Base-by-base conservation (phyloP, 2,329 filamentous ascomycete species). In the Verticillium nonalfalfae region DNA sequence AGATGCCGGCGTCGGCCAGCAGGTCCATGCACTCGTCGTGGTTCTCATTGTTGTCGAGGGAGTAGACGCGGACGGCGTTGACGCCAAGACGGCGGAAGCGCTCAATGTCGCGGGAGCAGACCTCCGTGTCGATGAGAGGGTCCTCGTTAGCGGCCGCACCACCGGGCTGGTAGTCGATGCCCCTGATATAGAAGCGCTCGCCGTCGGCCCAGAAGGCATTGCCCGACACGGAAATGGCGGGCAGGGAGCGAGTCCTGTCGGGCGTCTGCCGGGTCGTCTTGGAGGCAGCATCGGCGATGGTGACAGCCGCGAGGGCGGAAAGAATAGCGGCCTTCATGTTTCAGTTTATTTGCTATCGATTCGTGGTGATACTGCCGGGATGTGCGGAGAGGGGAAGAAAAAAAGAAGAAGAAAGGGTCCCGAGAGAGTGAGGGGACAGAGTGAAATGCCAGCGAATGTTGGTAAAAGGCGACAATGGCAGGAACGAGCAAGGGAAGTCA, bases 51-150 rank as follows among this genome's bases (percentile, higher is more conserved):
- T 97, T 97, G 81, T 97, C 93, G 67, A 96, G 88, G 15, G 90
- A 92, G 83, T 97, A 97, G 64, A 97, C 90, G 75, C 93, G 93
- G 72, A 97, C 82, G 33, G 92, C 93, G 82, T 97, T 97, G 78
- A 97, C 80, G 57, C 93, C 92, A 58, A 97, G 82, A 67, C 92
- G 85, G 80, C 91, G 85, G 86, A 97, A 96, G 73, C 91, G 81
- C 59, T 79, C 77, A 68, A 97, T 89, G 72, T 96, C 92, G 66
- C 93, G 89, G 74, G 85, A 83, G 85, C 93, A 97, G 70, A 82
- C 77, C 3, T 75, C 75, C 31, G 79, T 72, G 69, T 96, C 88
- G 64, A 90, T 87, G 59, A 97, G 88, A 63, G 93, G 92, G 72
- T 97, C 93, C n/a, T 68, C 59, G 67, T 79, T 78, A 63, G 74